Evolutionary conservation across 371 early-diverging fungal genomes (phyloP).

Genomic region (Fennellomyces sp.): DNA sequence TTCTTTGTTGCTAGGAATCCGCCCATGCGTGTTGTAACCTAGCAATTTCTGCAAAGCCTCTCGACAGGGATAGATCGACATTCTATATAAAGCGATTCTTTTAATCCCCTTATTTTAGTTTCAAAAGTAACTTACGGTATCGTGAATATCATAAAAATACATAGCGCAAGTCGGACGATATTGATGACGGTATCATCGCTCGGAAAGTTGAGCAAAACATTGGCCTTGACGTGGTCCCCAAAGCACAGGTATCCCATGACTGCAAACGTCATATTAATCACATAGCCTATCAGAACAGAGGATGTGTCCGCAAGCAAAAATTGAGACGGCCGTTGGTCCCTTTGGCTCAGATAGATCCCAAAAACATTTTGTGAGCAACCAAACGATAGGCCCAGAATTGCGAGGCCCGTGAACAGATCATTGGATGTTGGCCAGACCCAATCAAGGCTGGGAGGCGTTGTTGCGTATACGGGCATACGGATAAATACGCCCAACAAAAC

Average conservation of each 20-base stretch:
- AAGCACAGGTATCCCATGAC: slow-evolving; percentile 55
- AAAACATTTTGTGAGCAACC: slow-evolving; percentile 57
- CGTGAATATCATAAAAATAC: slow-evolving; percentile 52
- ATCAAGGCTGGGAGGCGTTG: slow-evolving; percentile 40
- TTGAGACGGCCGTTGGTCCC: slow-evolving; percentile 32
- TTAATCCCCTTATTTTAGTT: neutral
- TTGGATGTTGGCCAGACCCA: slow-evolving; percentile 20
- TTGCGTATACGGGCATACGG: slow-evolving; percentile 50
- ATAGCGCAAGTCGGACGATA: slow-evolving; percentile 44
- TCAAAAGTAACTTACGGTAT: slow-evolving; percentile 33
- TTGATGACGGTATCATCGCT: slow-evolving; percentile 47
- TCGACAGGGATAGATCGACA: slow-evolving; percentile 55
- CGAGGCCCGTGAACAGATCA: slow-evolving; percentile 40
- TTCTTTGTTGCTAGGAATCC: slow-evolving; percentile 33
- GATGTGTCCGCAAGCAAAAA: slow-evolving; percentile 44
- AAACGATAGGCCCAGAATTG: slow-evolving; percentile 57
- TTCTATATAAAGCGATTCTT: slow-evolving; percentile 14
- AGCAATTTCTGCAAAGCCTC: slow-evolving; percentile 49
- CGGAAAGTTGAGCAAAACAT: slow-evolving; percentile 57
- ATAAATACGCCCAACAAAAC: slow-evolving; percentile 45
- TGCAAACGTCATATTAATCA: slow-evolving; percentile 55
- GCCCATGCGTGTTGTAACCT: slow-evolving; percentile 29
- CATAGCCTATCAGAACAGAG: slow-evolving; percentile 41
- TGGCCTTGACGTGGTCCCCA: slow-evolving; percentile 51
- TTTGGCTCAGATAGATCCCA: slow-evolving; percentile 42